Base-by-base conservation (phyloP, 306 rosid species). In the Trichosanthes truncata region DNA sequence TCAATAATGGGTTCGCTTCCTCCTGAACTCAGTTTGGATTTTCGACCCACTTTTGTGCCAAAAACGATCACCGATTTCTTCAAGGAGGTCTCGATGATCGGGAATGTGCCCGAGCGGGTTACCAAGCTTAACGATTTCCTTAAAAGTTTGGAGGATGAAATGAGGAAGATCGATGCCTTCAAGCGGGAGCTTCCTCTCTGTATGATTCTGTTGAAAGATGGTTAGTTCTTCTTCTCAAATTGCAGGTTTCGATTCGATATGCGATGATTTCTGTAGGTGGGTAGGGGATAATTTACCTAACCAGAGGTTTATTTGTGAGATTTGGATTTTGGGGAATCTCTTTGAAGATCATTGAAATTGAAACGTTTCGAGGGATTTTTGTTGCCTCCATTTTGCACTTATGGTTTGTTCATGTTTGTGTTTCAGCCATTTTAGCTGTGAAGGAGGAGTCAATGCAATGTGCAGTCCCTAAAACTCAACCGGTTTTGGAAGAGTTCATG, bases 181-280 rank as follows among this genome's bases (percentile, higher is more conserved):
- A 93, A 90, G 75, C 96, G 98, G 81, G 98, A 93, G 88, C 99
- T 96, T 74, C 99, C 99, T 71, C 93, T 96, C 71, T 96, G 89
- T 82, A 91, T 93, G 94, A 83, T 90, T 72, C 90, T 96, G 63
- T 80, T 96, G 80, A 90, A 85, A 56, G 97, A 96, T 77, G 99
- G 99, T 95, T 57, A 48, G 90, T 88, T 79, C 52, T 62, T 14
- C 3, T 46, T 80, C 73, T 65, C 36, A 51, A 10, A 31, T 40
- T 78, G 0, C 18, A 18, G 13, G 38, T 18, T 61, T 13, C 9
- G 31, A 75, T 75, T 75, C 79, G 15, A 25, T 23, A 46, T 29
- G 40, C 17, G 63, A 18, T 36, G 40, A 5, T 56, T 56, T 10
- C 29, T 20, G 29, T 56, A 2, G 62, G 12, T 52, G 31, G 65